These are phyloP conservation scores for Fusarium mexicanum DNA, from an alignment of 2,329 filamentous ascomycete species.

Conservation along the genomic window DNA sequence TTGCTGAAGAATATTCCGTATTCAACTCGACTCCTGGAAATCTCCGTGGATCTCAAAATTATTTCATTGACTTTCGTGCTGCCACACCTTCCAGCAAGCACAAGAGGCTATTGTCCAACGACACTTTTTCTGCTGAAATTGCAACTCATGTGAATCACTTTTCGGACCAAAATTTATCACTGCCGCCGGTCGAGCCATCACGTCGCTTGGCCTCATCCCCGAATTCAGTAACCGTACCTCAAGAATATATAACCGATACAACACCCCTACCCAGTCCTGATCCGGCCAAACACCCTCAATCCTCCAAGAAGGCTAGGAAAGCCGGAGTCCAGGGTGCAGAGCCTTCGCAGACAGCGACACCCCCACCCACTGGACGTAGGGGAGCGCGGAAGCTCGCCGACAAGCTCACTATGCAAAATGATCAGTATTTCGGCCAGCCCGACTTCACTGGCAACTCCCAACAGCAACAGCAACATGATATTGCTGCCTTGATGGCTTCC, in stretches of 20 bases:
- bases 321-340: slow-evolving; percentile 52
- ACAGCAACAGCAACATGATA: slow-evolving; percentile 55
- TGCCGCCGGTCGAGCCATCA: slow-evolving; percentile 69
- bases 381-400: slow-evolving; percentile 64
- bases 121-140: slow-evolving; percentile 60
- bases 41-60: slow-evolving; percentile 57
- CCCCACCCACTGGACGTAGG: slow-evolving; percentile 67
- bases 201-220: slow-evolving; percentile 68
- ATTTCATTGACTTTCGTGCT: slow-evolving; percentile 58
- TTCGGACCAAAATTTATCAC: slow-evolving; percentile 60
- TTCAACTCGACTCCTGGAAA: slow-evolving; percentile 72
- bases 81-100: slow-evolving; percentile 52
- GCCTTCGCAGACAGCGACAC: slow-evolving; percentile 64
- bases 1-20: slow-evolving; percentile 72
- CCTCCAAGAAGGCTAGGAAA: slow-evolving; percentile 58
- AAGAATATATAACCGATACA: slow-evolving; percentile 45
- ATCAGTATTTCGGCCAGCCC: slow-evolving; percentile 61
- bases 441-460: slow-evolving; percentile 61
- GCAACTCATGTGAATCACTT: slow-evolving; percentile 72
- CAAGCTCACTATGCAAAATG: slow-evolving; percentile 67
- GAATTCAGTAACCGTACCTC: slow-evolving; percentile 50
- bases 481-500: slow-evolving; percentile 57
- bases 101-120: slow-evolving; percentile 63
- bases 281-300: slow-evolving; percentile 40
- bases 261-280: slow-evolving; percentile 43